Base-by-base conservation (phyloP, 2,329 filamentous ascomycete species). In the Colletotrichum chlorophyti region DNA sequence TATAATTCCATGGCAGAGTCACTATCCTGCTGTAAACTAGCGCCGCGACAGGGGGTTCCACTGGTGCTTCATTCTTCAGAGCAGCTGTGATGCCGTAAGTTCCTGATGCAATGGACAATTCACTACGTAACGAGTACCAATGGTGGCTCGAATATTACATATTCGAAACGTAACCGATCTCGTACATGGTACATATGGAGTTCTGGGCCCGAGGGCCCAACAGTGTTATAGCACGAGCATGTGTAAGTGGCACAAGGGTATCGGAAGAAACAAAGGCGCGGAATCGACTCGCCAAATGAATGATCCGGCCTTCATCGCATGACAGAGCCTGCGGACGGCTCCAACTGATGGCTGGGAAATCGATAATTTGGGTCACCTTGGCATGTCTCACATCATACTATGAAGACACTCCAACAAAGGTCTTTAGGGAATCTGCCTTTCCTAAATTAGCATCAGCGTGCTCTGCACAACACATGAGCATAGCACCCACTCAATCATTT, bases 91-190 rank as follows among this genome's bases (percentile, higher is more conserved):
- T 49, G 17, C 34, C 26, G 46, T 40, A 40, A 49, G 17, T 40
- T 27, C 34, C 24, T 34, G 26, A 26, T 14, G 26, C 26, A 53
- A 37, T 34, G 21, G 26, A 38, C 15, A 53, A 27, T 21, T 5
- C 31, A 37, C 31, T 21, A 46, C 32, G 53, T 58, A 53, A 24
- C 47, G 19, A 53, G 40, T 58, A 58, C 53, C 40, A 27, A 53
- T 40, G 10, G 11, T 6, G 19, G 19, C 11, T 7, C 11, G 12
- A 12, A n/a, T 15, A 46, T 53, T 46, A 58, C 53, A 58, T 53
- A 46, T 17, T 40, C 12, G 21, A 14, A 38, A 46, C 26, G 48
- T 46, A 53, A 34, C 14, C 9, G 21, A 17, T 11, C 11, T 23
- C 12, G 53, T 58, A 53, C 48, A 26, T 10, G 19, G 14, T 53